These are phyloP conservation scores for Sporothrix curviconia DNA, from an alignment of 2,329 filamentous ascomycete genomes.

Conservation along the genomic window DNA sequence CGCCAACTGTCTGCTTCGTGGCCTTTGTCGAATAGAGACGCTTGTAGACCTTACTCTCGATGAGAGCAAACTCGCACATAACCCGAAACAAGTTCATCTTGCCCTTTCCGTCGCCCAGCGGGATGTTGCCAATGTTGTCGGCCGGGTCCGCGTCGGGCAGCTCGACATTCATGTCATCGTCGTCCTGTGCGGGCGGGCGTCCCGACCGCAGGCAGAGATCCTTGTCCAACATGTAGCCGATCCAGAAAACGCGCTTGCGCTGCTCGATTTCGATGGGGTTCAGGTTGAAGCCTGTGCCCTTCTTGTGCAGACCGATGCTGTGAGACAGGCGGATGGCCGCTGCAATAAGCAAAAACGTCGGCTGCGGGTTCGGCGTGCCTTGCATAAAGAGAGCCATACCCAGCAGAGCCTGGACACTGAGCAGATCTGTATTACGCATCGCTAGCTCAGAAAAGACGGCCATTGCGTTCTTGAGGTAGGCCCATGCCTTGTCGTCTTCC, in stretches of 20 bases:
- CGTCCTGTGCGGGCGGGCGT: conserved; percentile 54
- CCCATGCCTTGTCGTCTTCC: conserved; percentile 92
- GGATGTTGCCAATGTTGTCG: conserved; percentile 93
- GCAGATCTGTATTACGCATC: conserved; percentile 89
- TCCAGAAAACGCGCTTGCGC: conserved; percentile 61
- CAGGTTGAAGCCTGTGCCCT: conserved; percentile 84
- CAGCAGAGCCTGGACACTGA: conserved; percentile 88
- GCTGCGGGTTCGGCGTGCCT: conserved; percentile 93
- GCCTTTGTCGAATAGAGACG: conserved; percentile 88
- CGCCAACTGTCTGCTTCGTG: conserved; percentile 83
- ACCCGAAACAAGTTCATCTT: conserved; percentile 93
- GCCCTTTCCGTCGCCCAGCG: conserved; percentile 76
- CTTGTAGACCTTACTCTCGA: conserved; percentile 92
- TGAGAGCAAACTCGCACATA: conserved; percentile 85
- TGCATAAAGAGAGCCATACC: conserved; percentile 94
- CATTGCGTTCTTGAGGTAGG: conserved; percentile 93
- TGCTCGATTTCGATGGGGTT: conserved; percentile 94
- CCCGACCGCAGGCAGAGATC: conserved; percentile 55
- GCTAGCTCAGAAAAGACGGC: conserved; percentile 86
- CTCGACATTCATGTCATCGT: conserved; percentile 86
- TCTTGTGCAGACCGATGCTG: conserved; percentile 91
- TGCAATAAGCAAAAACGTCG: conserved; percentile 83
- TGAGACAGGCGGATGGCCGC: conserved; percentile 86
- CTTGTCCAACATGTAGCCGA: conserved; percentile 59
- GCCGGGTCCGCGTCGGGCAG: conserved; percentile 83